Base-by-base conservation (phyloP, 176 grass and related monocot species). In the Ampelocalamus luodianensis region DNA sequence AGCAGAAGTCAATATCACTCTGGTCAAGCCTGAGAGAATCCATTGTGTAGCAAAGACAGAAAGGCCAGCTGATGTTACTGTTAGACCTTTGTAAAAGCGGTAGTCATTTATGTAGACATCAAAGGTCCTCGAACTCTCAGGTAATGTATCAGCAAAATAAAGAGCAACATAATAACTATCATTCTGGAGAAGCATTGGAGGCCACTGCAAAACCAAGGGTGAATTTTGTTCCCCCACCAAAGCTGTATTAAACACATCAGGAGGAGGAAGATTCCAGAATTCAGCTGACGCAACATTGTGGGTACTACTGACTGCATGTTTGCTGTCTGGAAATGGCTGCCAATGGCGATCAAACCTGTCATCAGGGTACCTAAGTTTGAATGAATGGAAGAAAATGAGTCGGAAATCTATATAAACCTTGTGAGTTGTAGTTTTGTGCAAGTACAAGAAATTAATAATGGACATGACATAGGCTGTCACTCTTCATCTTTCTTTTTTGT, bases 191-290 rank as follows among this genome's bases (percentile, higher is more conserved):
- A 74, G 36, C 48, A 92, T 83, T 48, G 71, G 83, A 79, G 96
- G 96, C 96, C 96, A 99, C 69, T 91, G 93, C 45, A 99, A 79
- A 51, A 83, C 77, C 7, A 96, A 83, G 11, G 88, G 55, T 80
- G 76, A 79, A 72, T 82, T 89, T 73, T 90, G 65, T 37, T 88
- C 83, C 10, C 91, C 93, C 46, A 99, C 86, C 2, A 99, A 76
- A 85, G 96, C 96, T 38, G 93, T 96, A 63, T 83, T 90, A 39
- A 94, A 94, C 37, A 99, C 86, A 6, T 83, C 79, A 46, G 88
- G 46, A 75, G 91, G 96, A 12, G 96, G 96, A 46, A 96, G 83
- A 77, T 99, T 99, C 96, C 96, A 99, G 85, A 99, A 92, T 65
- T 91, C 83, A 70, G 78, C 78, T 45, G 91, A 74, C 26, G 90